A percentile compares a stretch with the other conserved stretches of the same genome.
These are phyloP conservation scores for Metarhizium rileyi DNA, from an alignment of 2,329 filamentous ascomycete species.

Conservation along the genomic window DNA sequence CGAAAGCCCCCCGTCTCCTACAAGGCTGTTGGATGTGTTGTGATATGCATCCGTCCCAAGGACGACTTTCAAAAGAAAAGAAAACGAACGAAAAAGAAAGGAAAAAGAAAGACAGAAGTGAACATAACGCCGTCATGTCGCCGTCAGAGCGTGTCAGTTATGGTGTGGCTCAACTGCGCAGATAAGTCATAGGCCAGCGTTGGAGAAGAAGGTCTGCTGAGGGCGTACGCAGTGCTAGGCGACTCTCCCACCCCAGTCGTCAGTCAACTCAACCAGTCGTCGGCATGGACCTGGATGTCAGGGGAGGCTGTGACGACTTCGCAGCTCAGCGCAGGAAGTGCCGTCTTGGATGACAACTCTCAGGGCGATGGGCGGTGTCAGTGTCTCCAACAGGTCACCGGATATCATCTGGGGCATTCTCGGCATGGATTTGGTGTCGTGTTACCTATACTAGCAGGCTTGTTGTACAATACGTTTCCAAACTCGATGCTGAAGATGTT, in stretches of 20 bases:
- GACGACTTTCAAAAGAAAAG: background rate
- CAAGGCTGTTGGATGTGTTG: background rate
- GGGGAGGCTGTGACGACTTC: background rate
- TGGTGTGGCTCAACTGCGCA: background rate
- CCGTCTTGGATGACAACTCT: background rate
- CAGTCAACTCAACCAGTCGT: background rate
- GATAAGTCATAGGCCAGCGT: background rate
- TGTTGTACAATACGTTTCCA: background rate
- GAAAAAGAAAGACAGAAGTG: background rate
- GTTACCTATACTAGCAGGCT: background rate
- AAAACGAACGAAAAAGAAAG: too few relatives aligned
- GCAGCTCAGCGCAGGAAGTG: background rate
- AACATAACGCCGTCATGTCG: background rate
- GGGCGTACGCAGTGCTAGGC: too few relatives aligned
- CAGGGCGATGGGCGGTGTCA: background rate
- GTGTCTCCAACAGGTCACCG: background rate
- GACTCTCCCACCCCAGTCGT: background rate
- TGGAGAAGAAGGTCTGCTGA: background rate
- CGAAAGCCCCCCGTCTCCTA: background rate
- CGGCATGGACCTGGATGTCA: background rate
- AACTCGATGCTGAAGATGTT: background rate
- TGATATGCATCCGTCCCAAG: background rate
- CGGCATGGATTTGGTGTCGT: background rate
- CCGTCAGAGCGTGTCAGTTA: background rate
- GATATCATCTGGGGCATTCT: background rate